Conservation (phyloP, 306 rosid species). For the Alnus rubra region DNA sequence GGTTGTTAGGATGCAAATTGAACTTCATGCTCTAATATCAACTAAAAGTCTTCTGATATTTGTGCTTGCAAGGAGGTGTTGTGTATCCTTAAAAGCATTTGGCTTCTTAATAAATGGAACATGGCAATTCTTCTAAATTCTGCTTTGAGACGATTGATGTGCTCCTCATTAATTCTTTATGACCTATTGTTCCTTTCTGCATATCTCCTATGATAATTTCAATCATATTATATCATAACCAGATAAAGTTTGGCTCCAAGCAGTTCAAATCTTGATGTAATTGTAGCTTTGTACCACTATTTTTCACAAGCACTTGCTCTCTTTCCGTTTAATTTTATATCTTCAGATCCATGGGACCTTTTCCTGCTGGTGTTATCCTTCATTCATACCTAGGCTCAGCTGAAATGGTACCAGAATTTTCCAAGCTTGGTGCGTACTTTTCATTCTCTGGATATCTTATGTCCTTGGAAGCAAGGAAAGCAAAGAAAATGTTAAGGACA, state of each 20-base stretch:
- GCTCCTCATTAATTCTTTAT: not conserved
- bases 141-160: not conserved
- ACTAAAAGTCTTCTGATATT: not conserved
- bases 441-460: conserved; percentile 88
- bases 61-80: not conserved
- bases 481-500: conserved; percentile 78
- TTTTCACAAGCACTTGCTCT: not conserved
- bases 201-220: not conserved
- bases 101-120: not conserved
- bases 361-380: conserved; percentile 89
- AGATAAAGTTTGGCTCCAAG: not conserved
- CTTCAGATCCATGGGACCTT: conserved; percentile 76
- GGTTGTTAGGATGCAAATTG: too few species aligned
- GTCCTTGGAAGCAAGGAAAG: conserved; percentile 68
- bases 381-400: conserved; percentile 92
- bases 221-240: not conserved
- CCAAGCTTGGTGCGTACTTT: conserved; percentile 81
- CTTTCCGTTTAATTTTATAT: conserved; percentile 14
- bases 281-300: not conserved
- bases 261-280: not conserved
- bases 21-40: too few species aligned
- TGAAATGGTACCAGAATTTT: conserved; percentile 88
- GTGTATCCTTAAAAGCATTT: not conserved
- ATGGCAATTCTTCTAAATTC: not conserved
- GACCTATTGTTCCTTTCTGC: not conserved